A percentile compares a stretch with the other conserved stretches of the same genome.
Conservation (phyloP, 2,329 filamentous ascomycete genomes). For the Chrysoporthe puriensis region DNA sequence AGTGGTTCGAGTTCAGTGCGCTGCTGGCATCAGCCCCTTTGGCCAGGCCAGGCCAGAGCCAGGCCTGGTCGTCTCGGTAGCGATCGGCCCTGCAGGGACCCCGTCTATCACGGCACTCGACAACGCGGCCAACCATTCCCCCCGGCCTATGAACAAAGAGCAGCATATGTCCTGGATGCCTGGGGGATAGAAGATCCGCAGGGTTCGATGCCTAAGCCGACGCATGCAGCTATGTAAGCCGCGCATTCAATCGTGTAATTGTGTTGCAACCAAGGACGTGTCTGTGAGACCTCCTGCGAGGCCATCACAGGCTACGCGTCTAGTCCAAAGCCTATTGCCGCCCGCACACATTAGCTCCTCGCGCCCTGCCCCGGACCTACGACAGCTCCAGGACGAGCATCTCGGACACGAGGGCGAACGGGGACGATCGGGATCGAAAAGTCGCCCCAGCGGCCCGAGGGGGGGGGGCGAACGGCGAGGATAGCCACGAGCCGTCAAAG, state of each 20-base stretch:
- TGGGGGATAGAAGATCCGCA: not conserved
- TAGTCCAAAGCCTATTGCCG: not conserved
- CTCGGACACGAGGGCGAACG: not conserved
- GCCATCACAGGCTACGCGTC: not conserved
- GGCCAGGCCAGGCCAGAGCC: not conserved
- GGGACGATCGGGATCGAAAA: constrained; percentile 1
- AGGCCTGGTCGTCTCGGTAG: not conserved
- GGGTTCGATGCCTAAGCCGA: not conserved
- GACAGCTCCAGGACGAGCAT: not conserved
- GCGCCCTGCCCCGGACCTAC: not conserved
- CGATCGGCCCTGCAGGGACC: not conserved
- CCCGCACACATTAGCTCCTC: not conserved
- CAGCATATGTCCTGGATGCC: not conserved
- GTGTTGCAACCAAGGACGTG: not conserved
- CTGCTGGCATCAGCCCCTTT: not conserved
- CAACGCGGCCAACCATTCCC: not conserved
- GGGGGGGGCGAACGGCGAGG: not conserved
- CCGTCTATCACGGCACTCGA: constrained; percentile 1
- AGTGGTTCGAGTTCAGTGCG: constrained; percentile 6
- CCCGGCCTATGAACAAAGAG: not conserved
- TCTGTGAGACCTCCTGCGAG: not conserved
- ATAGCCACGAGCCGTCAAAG: constrained; percentile 2
- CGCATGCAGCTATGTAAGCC: not conserved
- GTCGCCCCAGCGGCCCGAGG: not conserved
- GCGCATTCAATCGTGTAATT: not conserved